Percentiles rank a stretch among this genome's conserved stretches.
phyloP scores from a whole-genome alignment of 1,139 yeast species.

The Candida gigantensis region DNA sequence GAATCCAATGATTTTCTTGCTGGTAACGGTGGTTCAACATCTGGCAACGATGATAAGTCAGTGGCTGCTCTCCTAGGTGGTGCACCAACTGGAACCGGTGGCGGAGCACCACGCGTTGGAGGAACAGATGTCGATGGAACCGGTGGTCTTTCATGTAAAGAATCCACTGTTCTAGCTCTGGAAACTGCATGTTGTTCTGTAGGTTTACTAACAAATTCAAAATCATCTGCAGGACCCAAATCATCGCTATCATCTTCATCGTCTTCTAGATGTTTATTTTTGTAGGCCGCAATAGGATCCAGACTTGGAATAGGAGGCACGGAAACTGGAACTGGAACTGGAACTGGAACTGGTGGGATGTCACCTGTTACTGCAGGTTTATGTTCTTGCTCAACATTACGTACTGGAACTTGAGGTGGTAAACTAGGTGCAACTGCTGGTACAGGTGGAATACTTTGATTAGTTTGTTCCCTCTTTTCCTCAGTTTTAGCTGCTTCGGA shows the following conservation, averaged over 20 bases:
- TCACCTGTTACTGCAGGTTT: too few relatives aligned
- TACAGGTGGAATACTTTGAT: conserved; percentile 17
- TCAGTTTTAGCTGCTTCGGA: conserved; percentile 30
- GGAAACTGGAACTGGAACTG: background rate
- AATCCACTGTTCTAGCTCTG: conserved; percentile 3
- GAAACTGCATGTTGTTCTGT: conserved; percentile 9
- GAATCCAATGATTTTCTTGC: conserved; percentile 14
- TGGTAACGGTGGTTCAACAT: conserved; percentile 11
- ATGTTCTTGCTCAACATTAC: conserved; percentile 1
- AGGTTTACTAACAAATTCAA: conserved; percentile 13
- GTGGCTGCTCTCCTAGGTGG: conserved; percentile 24
- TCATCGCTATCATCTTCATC: conserved; percentile 12
- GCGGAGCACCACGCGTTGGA: conserved; percentile 6
- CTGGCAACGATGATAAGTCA: conserved; percentile 22
- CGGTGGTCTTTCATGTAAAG: conserved; percentile 14
- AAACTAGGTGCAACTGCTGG: conserved; percentile 15
- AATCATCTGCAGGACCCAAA: conserved; percentile 13
- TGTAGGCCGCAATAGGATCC: background rate
- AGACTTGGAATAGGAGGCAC: conserved; percentile 1
- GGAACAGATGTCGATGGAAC: conserved; percentile 17
- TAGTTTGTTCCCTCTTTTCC: background rate
- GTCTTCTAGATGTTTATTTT: conserved; percentile 3
- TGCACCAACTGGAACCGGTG: conserved; percentile 13
- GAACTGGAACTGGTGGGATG: conserved; percentile 4
- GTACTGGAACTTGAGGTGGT: conserved; percentile 8